Evolutionary conservation across 805 yeast genomes (phyloP).

Genomic region (Candida argentea): DNA sequence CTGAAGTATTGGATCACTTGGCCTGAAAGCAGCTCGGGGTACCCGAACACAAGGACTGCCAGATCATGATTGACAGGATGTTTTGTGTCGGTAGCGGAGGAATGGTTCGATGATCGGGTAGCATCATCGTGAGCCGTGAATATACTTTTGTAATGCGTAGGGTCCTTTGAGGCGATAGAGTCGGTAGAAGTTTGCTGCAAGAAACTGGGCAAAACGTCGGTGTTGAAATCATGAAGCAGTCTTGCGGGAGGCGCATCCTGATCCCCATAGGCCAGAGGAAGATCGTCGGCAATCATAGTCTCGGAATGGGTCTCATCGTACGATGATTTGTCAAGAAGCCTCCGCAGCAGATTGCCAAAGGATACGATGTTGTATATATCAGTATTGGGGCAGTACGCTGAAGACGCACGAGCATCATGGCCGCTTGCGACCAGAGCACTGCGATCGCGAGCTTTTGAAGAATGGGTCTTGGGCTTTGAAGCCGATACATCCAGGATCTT

Average conservation of each 20-base stretch:
- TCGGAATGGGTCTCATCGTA: slow-evolving; percentile 23
- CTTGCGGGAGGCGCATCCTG: slow-evolving; percentile 42
- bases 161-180: slow-evolving; percentile 37
- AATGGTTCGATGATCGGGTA: slow-evolving; percentile 7
- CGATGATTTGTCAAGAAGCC: slow-evolving; percentile 11
- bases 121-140: slow-evolving; percentile 19
- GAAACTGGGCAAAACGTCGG: slow-evolving; percentile 28
- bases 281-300: slow-evolving; percentile 17
- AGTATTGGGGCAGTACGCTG: slow-evolving; percentile 3
- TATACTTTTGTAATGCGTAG: slow-evolving; percentile 34
- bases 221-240: slow-evolving; percentile 40
- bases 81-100: too few species aligned
- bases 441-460: slow-evolving; percentile 2
- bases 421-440: slow-evolving; percentile 2
- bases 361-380: slow-evolving; percentile 25
- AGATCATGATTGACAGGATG: slow-evolving; percentile 36
- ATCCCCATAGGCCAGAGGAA: slow-evolving; percentile 15
- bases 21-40: slow-evolving; percentile 65
- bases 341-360: slow-evolving; percentile 22
- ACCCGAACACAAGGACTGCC: slow-evolving; percentile 82
- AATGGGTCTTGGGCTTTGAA: slow-evolving; percentile 5
- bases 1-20: slow-evolving; percentile 62
- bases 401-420: neutral
- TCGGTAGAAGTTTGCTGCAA: slow-evolving; percentile 26
- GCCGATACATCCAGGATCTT: slow-evolving; percentile 18